phyloP scores from a whole-genome alignment of 495 filamentous ascomycete genomes.

The Aspergillus diversus region DNA sequence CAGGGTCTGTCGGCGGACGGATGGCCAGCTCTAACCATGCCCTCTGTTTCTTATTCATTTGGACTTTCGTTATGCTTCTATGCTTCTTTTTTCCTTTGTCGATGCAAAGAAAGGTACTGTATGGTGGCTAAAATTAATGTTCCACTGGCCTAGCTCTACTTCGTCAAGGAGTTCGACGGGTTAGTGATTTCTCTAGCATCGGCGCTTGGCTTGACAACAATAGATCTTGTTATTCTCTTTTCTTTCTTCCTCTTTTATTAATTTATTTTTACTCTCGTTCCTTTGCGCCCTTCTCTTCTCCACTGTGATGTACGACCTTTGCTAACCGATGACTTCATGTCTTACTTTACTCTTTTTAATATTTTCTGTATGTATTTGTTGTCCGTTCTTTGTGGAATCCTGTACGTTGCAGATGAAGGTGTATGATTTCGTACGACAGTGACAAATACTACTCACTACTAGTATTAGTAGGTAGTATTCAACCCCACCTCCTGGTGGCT shows the following conservation, averaged over 20 bases:
- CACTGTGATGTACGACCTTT: neutral
- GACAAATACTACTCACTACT: neutral
- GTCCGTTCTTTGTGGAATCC: constrained; percentile 5
- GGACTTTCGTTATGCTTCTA: neutral
- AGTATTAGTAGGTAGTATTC: too few relatives aligned
- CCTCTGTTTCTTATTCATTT: constrained; percentile 15
- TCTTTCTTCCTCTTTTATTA: constrained; percentile 1
- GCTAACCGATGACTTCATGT: constrained; percentile 1
- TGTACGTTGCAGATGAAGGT: constrained; percentile 16
- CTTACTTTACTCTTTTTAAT: constrained; percentile 9
- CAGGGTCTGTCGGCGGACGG: constrained; percentile 8
- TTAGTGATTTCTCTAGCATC: constrained; percentile 23
- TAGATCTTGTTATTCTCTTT: constrained; percentile 33
- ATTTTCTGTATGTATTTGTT: neutral
- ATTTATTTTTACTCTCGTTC: constrained; percentile 1
- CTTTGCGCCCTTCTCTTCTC: neutral
- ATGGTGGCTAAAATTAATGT: constrained; percentile 27
- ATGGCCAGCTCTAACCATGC: constrained; percentile 19
- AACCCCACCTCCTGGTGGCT: neutral
- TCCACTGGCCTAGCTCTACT: constrained; percentile 10
- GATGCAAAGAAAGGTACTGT: constrained; percentile 38
- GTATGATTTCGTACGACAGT: constrained; percentile 17
- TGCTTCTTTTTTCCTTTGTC: constrained; percentile 24
- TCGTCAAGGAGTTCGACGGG: constrained; percentile 3
- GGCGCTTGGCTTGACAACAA: constrained; percentile 35